Evolutionary conservation across 306 rosid species (phyloP).

Genomic region (Abrus pulchellus): DNA sequence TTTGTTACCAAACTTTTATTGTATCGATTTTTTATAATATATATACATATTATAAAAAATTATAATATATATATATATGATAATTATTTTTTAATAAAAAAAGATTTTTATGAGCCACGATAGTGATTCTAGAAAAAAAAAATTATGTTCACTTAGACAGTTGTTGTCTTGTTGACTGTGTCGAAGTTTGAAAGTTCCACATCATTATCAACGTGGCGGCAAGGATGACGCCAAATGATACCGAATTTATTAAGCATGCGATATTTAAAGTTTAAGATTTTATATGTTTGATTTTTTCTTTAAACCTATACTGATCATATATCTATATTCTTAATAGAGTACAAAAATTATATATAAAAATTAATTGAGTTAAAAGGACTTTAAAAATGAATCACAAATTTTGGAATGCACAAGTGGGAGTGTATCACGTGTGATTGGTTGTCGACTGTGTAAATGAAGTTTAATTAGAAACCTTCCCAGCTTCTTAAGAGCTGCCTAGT

Average conservation of each 20-base stretch:
- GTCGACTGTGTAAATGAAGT: not conserved
- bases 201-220: slow-evolving; percentile 16
- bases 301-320: not conserved
- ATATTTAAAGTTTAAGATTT: not conserved
- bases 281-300: not conserved
- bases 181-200: not conserved
- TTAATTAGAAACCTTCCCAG: not conserved
- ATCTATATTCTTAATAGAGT: not conserved
- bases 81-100: no score
- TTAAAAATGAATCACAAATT: not conserved
- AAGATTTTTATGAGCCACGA: not conserved
- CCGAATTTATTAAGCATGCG: not conserved
- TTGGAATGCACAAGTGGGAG: not conserved
- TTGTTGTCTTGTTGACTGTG: not conserved
- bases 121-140: not conserved
- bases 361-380: not conserved
- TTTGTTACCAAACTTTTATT: no score
- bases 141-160: not conserved
- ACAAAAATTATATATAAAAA: not conserved
- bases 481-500: not conserved
- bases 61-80: no score
- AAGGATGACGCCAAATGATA: not conserved
- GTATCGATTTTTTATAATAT: not conserved
- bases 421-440: not conserved
- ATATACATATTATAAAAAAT: no score